Conservation (phyloP, 2,329 filamentous ascomycete species). For the Aureobasidium vineae region DNA sequence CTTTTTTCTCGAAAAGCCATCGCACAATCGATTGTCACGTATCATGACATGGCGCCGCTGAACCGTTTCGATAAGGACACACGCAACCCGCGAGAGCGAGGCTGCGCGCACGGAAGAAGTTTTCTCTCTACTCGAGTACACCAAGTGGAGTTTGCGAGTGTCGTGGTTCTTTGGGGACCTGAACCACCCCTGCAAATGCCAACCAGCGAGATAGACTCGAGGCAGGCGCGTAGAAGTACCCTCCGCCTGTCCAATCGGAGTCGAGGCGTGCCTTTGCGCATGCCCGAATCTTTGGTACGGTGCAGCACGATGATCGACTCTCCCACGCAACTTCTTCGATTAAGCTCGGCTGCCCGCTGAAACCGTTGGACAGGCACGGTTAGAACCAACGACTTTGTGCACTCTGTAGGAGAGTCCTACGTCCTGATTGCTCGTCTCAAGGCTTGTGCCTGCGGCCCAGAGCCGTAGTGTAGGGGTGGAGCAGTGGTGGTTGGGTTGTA, state of each 20-base stretch:
- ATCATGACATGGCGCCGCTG: slow-evolving; percentile 5
- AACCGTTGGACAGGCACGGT: slow-evolving; percentile 12
- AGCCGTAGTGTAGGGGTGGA: slow-evolving; percentile 18
- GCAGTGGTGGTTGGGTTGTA: slow-evolving; percentile 2
- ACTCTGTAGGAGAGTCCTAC: slow-evolving; percentile 19
- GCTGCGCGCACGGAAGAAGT: not conserved
- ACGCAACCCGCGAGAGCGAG: not conserved
- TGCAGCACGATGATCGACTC: slow-evolving; percentile 15
- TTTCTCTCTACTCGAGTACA: not conserved
- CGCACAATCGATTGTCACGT: slow-evolving; percentile 8
- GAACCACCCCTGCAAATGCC: slow-evolving; percentile 10
- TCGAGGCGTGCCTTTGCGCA: not conserved
- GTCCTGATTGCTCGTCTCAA: slow-evolving; percentile 14
- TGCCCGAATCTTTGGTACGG: slow-evolving; percentile 9
- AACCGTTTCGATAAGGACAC: not conserved
- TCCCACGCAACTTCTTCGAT: slow-evolving; percentile 12
- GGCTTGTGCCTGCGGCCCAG: slow-evolving; percentile 16
- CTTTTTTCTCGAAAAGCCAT: not conserved
- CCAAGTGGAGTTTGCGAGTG: not conserved
- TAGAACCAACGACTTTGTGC: slow-evolving; percentile 20
- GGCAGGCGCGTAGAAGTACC: slow-evolving; percentile 3
- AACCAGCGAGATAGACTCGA: slow-evolving; percentile 17
- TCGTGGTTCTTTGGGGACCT: not conserved
- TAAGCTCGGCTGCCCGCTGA: slow-evolving; percentile 14
- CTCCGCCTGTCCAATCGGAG: not conserved